These are phyloP conservation scores for Endoconidiophora polonica DNA, from an alignment of 2,329 filamentous ascomycete genomes.

Conservation along the genomic window DNA sequence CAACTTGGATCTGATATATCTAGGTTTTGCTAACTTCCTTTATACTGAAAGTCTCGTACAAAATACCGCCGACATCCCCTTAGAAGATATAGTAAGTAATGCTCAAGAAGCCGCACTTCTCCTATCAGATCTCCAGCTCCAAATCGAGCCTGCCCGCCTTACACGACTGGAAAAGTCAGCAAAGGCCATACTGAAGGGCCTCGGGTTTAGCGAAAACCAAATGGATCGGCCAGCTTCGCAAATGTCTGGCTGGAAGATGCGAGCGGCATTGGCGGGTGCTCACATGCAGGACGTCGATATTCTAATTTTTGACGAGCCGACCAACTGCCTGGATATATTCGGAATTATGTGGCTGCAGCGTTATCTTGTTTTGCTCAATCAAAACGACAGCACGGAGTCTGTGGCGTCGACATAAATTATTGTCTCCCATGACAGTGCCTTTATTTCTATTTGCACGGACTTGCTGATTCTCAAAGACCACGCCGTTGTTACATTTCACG, in stretches of 20 bases:
- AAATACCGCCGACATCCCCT: constrained; percentile 23
- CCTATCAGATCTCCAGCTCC: constrained; percentile 50
- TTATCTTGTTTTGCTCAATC: constrained; percentile 43
- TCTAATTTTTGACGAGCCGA: constrained; percentile 42
- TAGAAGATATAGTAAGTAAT: constrained; percentile 42
- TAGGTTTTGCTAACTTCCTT: too few relatives aligned
- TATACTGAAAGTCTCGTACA: too few relatives aligned
- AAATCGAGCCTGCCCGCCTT: constrained; percentile 48
- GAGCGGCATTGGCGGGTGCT: constrained; percentile 45
- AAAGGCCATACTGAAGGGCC: constrained; percentile 46
- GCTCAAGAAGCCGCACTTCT: constrained; percentile 53
- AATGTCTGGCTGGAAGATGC: constrained; percentile 63
- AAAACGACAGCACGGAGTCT: constrained; percentile 22
- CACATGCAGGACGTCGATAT: constrained; percentile 61
- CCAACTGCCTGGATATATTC: constrained; percentile 45
- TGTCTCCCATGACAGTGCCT: constrained; percentile 73
- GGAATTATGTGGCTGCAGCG: constrained; percentile 74
- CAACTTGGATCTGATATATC: too few relatives aligned
- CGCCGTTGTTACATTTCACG: constrained; percentile 55
- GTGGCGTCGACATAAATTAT: constrained; percentile 49
- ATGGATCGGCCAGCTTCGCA: constrained; percentile 43
- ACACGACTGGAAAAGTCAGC: constrained; percentile 49
- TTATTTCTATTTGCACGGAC: constrained; percentile 62
- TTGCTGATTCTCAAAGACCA: constrained; percentile 61
- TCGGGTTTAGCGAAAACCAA: constrained; percentile 51